phyloP scores from a whole-genome alignment of 768 basidiomycete genomes.

The Lactifluus echinatus region DNA sequence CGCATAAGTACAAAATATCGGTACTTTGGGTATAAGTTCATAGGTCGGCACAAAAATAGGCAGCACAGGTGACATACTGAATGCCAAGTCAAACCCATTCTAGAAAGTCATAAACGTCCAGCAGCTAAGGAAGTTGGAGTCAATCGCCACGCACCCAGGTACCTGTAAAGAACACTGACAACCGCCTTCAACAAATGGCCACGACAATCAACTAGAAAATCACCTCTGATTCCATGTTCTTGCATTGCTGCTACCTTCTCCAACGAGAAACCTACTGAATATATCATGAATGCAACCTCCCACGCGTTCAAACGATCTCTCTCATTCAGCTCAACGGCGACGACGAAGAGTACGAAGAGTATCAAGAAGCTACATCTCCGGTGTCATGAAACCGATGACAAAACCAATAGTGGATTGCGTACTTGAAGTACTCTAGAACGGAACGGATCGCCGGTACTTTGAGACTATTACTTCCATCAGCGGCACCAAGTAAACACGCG shows the following conservation, averaged over 20 bases:
- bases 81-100: slow-evolving; percentile 93
- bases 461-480: slow-evolving; percentile 38
- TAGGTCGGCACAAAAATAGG: not conserved
- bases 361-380: slow-evolving; percentile 54
- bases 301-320: slow-evolving; percentile 49
- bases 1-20: slow-evolving; percentile 69
- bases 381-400: slow-evolving; percentile 1
- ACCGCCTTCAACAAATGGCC: not conserved
- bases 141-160: slow-evolving; percentile 52
- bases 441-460: slow-evolving; percentile 92
- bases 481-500: not conserved
- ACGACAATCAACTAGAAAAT: not conserved
- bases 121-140: not conserved
- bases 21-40: slow-evolving; percentile 38
- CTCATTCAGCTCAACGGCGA: slow-evolving; percentile 70
- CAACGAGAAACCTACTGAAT: slow-evolving; percentile 73
- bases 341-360: slow-evolving; percentile 68
- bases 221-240: slow-evolving; percentile 88
- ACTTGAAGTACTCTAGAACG: slow-evolving; percentile 86
- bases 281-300: slow-evolving; percentile 73
- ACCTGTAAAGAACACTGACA: slow-evolving; percentile 69
- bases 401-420: slow-evolving; percentile 16
- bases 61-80: slow-evolving; percentile 41
- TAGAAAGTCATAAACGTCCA: slow-evolving; percentile 24
- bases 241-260: slow-evolving; percentile 94